These are phyloP conservation scores for Hemisphaericaspora subhashii DNA, from an alignment of 1,139 yeast genomes.

Conservation along the genomic window DNA sequence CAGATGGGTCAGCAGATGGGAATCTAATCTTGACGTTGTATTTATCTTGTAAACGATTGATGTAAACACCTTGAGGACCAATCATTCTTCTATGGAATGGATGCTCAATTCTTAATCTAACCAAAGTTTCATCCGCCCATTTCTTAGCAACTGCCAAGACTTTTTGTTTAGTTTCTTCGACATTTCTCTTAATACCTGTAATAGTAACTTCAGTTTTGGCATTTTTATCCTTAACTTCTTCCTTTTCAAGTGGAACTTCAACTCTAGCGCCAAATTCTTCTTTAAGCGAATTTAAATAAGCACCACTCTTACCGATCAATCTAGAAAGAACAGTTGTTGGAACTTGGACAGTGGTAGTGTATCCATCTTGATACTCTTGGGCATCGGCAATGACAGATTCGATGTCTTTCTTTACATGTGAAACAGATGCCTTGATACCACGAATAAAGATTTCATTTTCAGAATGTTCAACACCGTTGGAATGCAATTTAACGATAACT, in stretches of 20 bases:
- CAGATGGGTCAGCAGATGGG: conserved; percentile 47
- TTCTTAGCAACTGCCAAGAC: conserved; percentile 63
- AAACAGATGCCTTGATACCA: conserved; percentile 63
- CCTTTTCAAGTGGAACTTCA: conserved; percentile 51
- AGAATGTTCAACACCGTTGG: conserved; percentile 40
- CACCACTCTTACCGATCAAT: conserved; percentile 87
- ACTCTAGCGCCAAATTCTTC: conserved; percentile 80
- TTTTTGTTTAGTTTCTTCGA: conserved; percentile 67
- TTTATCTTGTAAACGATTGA: conserved; percentile 84
- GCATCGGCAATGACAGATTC: conserved; percentile 60
- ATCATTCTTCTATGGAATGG: conserved; percentile 81
- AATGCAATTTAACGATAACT: conserved; percentile 42
- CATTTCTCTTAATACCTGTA: conserved; percentile 78
- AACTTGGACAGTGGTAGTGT: conserved; percentile 53
- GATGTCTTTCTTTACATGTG: conserved; percentile 52
- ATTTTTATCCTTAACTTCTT: conserved; percentile 30
- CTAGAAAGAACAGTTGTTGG: conserved; percentile 72
- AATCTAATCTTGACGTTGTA: conserved; percentile 81
- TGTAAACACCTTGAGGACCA: conserved; percentile 82
- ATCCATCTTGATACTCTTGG: conserved; percentile 61
- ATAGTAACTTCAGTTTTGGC: conserved; percentile 59
- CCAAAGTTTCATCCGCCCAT: conserved; percentile 80
- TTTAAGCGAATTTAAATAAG: conserved; percentile 64
- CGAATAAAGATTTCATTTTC: conserved; percentile 59
- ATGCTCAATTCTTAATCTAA: conserved; percentile 66